Evolutionary conservation across 164 flowering plant species (phyloP).

Genomic region (Magnolia sinica): DNA sequence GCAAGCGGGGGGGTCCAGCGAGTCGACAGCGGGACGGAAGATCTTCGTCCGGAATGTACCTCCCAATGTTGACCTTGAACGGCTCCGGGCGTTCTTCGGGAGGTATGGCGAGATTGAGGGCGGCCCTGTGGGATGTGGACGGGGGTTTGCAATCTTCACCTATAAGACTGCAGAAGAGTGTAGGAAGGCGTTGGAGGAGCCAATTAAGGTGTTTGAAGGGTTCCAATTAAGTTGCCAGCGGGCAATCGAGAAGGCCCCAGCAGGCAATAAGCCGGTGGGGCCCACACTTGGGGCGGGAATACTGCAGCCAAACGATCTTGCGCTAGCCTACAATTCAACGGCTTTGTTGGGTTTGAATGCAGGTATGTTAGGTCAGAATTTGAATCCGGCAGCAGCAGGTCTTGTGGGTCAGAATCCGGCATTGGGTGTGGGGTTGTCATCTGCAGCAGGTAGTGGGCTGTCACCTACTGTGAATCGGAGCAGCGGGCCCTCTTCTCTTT

Average conservation of each 20-base stretch:
- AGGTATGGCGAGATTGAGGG: constrained; percentile 48
- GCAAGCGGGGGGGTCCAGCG: neutral
- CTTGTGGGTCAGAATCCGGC: constrained; percentile 28
- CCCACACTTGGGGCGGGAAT: neutral
- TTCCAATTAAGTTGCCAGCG: constrained; percentile 28
- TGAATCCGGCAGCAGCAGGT: constrained; percentile 16
- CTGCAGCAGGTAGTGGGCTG: constrained; percentile 11
- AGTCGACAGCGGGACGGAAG: constrained; percentile 22
- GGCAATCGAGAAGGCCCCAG: constrained; percentile 25
- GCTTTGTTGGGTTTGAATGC: constrained; percentile 27
- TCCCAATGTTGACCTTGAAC: constrained; percentile 22
- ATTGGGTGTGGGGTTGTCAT: constrained; percentile 13
- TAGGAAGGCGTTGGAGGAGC: constrained; percentile 39
- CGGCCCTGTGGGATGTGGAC: constrained; percentile 38
- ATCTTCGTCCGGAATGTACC: constrained; percentile 33
- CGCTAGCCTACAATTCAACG: constrained; percentile 5
- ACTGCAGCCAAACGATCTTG: constrained; percentile 11
- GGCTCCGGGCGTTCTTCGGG: constrained; percentile 27
- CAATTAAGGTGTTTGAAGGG: constrained; percentile 35
- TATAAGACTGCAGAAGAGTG: no score
- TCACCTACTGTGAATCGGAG: constrained; percentile 21
- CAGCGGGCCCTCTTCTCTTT: constrained; percentile 11
- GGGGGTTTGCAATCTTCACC: constrained; percentile 26
- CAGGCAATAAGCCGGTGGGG: neutral
- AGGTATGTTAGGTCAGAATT: constrained; percentile 18